Evolutionary conservation across 1,284 basidiomycete species (phyloP), one percentile per base, ranked within the genome.

Genomic region (Chiua sp.): DNA sequence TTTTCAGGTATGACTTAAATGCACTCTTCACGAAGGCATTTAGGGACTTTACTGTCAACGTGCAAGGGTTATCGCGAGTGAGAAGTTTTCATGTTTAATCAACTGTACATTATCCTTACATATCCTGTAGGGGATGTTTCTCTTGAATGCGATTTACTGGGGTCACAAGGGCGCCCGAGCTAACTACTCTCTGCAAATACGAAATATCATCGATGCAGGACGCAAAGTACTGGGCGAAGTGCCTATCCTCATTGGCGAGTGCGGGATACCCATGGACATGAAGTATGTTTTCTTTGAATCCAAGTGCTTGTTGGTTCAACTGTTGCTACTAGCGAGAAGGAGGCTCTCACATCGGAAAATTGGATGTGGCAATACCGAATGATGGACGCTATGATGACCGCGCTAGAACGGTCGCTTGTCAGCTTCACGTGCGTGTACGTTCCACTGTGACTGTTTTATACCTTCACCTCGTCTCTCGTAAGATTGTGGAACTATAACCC

Each of bases 401-500:
- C 79, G 0, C 76, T 96, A 13, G 94, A 96, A 69, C 79, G 80
- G 11, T 84, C 86, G 12, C 79, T 92, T 49, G 80, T 93, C 37
- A 88, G 88, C 7, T 96, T 93, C 78, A 94, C 91, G 93, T 95
- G 73, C 62, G 92, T 82, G 20, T 18, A 26, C 35, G 10, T 53
- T 55, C 20, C 51, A 28, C 20, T 22, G 39, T 59, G 15, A 51
- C 16, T 10, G 6, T 46, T 37, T 16, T n/a, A 20, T 0, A 8
- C 13, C 59, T 28, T 62, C 57, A 57, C 53, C 37, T 39, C 35
- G n/a, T n/a, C n/a, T 16, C 35, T 37, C 30, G 22, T 4, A 65
- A 96, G 93, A 5, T 77, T 98, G 26, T 98, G 96, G 97, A 95
- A 93, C 64, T 98, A 98, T 75, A 98, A 98, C 70, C 93, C 96